Conservation (phyloP, 495 filamentous ascomycete species). For the Hypoxylon lienhwacheense region DNA sequence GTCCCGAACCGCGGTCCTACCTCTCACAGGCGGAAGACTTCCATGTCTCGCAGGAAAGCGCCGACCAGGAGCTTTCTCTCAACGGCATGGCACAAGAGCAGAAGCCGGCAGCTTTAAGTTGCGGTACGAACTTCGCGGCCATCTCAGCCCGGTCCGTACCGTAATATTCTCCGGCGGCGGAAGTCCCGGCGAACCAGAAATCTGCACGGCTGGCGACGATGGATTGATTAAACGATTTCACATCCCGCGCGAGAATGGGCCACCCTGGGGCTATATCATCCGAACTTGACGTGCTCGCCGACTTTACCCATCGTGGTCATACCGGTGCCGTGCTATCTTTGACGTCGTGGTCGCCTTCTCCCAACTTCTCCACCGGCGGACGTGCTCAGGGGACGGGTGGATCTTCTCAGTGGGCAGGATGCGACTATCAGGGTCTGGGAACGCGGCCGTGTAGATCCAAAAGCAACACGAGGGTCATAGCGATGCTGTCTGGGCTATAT, state of each 20-base stretch:
- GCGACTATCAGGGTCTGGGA: constrained; percentile 94
- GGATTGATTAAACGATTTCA: constrained; percentile 96
- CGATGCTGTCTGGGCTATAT: constrained; percentile 94
- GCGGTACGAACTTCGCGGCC: constrained; percentile 85
- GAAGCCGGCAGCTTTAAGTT: constrained; percentile 83
- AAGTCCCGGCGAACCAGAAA: constrained; percentile 90
- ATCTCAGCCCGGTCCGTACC: constrained; percentile 88
- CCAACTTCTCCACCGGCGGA: constrained; percentile 85
- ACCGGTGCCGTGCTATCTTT: constrained; percentile 84
- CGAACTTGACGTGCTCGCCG: constrained; percentile 86
- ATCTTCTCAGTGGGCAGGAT: constrained; percentile 95
- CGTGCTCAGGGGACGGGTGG: constrained; percentile 90
- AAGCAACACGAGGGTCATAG: constrained; percentile 92
- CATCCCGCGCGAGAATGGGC: constrained; percentile 71
- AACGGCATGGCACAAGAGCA: constrained; percentile 50
- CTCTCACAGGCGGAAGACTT: constrained; percentile 81
- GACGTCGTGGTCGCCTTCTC: constrained; percentile 79
- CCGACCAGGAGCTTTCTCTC: constrained; percentile 56
- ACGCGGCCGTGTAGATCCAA: constrained; percentile 87
- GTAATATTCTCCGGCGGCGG: constrained; percentile 96
- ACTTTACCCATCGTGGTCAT: constrained; percentile 94
- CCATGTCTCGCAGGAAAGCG: constrained; percentile 60
- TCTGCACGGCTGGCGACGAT: constrained; percentile 95
- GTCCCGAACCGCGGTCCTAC: constrained; percentile 73
- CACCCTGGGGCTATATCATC: constrained; percentile 59